Evolutionary conservation across 1,284 basidiomycete species (phyloP), one percentile per base, ranked within the genome.

Genomic region (Irpex rosettiformis): DNA sequence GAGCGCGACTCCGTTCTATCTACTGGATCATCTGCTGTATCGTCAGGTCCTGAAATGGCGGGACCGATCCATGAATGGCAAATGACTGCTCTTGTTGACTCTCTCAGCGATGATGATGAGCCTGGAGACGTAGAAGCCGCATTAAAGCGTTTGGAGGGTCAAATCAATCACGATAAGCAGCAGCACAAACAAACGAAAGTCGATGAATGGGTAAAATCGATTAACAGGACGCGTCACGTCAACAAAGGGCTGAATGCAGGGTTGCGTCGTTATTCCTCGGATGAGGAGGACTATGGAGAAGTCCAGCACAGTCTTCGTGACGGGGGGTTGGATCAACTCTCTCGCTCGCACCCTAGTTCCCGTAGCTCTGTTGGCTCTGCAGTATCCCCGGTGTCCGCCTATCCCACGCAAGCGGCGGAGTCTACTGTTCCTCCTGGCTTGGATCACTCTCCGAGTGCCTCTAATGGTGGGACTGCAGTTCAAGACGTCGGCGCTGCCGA

Each of bases 91-190:
- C 76, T 93, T 30, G 79, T 90, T 25, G 88, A 92, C 61, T 88
- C 87, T 21, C 71, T 93, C 57, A 89, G 84, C 63, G 86, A 91
- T 58, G 84, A 91, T 6, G 89, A 83, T 22, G 88, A 86, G 59
- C 79, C 71, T 2, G 91, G 91, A 0, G 92, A 90, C 65, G 88
- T 91, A 16, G 91, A 93, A 54, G 88, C 86, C 6, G 93, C 93
- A 4, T 69, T 95, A 60, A 78, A 81, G 42, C 77, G 88, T 8
- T 78, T 95, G 52, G 92, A 95, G 71, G 93, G 93, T 0, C 85
- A 93, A 68, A 90, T 94, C 59, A 91, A 90, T 69, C 81, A 81
- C 0, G 77, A 84, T 62, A 80, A 84, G 65, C 82, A 88, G 66
- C 76, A 81, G 63, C 84, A 86, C 65, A 92, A 89, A 68, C 82